Conservation (phyloP, 768 basidiomycete species). For the Phaeotremella fagi region DNA sequence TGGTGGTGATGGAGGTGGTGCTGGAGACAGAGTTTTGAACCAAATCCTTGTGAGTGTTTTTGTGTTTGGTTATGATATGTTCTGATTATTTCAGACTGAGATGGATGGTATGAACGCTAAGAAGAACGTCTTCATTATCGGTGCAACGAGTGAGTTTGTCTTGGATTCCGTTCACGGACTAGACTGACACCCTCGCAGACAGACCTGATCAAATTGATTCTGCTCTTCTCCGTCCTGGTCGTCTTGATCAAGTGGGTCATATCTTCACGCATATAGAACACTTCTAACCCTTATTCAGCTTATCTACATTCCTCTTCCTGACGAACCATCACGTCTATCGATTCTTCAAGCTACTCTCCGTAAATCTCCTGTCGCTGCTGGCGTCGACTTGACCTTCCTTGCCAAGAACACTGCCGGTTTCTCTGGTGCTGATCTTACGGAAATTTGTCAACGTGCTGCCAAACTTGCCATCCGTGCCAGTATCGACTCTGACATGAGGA, state of each 20-base stretch:
- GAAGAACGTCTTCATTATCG: slow-evolving; percentile 85
- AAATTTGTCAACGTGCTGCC: slow-evolving; percentile 95
- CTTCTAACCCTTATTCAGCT: slow-evolving; percentile 54
- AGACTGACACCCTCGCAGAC: slow-evolving; percentile 68
- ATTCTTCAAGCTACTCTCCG: slow-evolving; percentile 88
- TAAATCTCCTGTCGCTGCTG: slow-evolving; percentile 77
- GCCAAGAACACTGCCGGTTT: slow-evolving; percentile 92
- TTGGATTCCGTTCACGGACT: slow-evolving; percentile 54
- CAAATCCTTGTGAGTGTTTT: slow-evolving; percentile 42
- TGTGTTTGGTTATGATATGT: not conserved
- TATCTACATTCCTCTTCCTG: slow-evolving; percentile 97
- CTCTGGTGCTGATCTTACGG: slow-evolving; percentile 99
- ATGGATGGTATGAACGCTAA: slow-evolving; percentile 86
- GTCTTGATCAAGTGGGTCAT: slow-evolving; percentile 65
- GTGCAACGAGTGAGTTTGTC: slow-evolving; percentile 90
- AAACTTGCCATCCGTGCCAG: slow-evolving; percentile 94
- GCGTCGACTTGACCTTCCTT: slow-evolving; percentile 79
- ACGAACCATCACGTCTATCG: slow-evolving; percentile 81
- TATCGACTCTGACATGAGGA: slow-evolving; percentile 85
- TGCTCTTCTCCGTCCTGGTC: slow-evolving; percentile 94
- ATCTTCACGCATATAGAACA: not conserved
- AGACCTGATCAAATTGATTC: slow-evolving; percentile 96
- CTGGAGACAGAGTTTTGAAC: slow-evolving; percentile 95
- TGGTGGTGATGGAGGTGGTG: slow-evolving; percentile 81
- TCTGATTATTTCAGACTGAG: slow-evolving; percentile 60